Evolutionary conservation across 169 alveolate species (phyloP).

Genomic region (Cardiosporidium cionae): DNA sequence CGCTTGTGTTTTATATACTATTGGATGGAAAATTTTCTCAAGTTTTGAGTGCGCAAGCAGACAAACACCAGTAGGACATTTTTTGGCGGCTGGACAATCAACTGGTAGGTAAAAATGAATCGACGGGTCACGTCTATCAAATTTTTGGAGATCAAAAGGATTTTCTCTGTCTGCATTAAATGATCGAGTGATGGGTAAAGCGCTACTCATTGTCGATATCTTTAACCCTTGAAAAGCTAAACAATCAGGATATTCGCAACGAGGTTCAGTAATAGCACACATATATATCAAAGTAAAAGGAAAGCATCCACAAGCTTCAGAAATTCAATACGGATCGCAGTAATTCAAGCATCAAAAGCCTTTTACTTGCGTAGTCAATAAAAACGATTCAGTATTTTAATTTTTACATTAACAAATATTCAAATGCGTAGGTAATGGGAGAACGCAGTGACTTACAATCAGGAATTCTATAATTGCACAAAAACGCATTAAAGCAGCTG

Average conservation of each 20-base stretch:
- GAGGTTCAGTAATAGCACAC: background rate
- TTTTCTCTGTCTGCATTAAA: background rate
- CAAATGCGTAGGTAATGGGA: too few species aligned
- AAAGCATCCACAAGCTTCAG: background rate
- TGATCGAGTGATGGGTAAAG: background rate
- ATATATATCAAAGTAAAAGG: background rate
- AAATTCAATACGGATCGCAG: too few species aligned
- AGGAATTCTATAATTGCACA: too few species aligned
- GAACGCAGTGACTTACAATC: too few species aligned
- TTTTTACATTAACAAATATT: too few species aligned
- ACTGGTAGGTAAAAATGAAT: conserved; percentile 62
- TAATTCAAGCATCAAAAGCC: too few species aligned
- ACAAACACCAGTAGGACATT: conserved; percentile 60
- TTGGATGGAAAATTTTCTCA: conserved; percentile 68
- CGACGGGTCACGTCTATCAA: conserved; percentile 54
- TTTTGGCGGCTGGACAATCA: conserved; percentile 61
- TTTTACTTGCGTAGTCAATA: too few species aligned
- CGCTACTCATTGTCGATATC: background rate
- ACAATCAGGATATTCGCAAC: background rate
- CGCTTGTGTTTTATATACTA: conserved; percentile 60
- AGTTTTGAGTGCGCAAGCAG: conserved; percentile 67
- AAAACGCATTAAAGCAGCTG: too few species aligned
- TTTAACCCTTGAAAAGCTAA: background rate
- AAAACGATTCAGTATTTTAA: too few species aligned
- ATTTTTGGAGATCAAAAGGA: conserved; percentile 31